Evolutionary conservation across 805 yeast species (phyloP).

Genomic region (Ogataea ramenticola): DNA sequence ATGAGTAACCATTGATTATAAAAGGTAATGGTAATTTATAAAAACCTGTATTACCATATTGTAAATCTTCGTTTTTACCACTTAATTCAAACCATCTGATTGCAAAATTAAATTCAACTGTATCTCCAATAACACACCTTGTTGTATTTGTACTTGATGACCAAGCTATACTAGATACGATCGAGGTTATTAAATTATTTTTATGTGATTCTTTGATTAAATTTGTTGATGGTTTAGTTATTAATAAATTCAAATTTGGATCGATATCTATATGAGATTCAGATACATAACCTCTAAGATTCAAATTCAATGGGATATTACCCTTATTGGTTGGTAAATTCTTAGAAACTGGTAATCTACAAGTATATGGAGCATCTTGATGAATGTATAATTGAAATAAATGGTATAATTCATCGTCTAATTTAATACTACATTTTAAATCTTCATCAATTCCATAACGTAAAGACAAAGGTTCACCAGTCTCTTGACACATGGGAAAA

Average conservation of each 20-base stretch:
- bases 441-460: conserved; percentile 45
- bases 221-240: conserved; percentile 22
- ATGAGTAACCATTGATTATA: neutral
- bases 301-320: conserved; percentile 52
- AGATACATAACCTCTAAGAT: conserved; percentile 59
- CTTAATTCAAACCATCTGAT: conserved; percentile 41
- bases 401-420: conserved; percentile 63
- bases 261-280: conserved; percentile 67
- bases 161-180: conserved; percentile 52
- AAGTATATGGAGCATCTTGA: conserved; percentile 70
- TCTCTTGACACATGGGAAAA: conserved; percentile 60
- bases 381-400: conserved; percentile 70
- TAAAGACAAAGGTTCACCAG: conserved; percentile 51
- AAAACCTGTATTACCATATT: conserved; percentile 4
- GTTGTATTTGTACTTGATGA: conserved; percentile 56
- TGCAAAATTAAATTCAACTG: conserved; percentile 47
- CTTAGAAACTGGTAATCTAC: conserved; percentile 48
- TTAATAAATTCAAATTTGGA: conserved; percentile 43
- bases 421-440: conserved; percentile 50
- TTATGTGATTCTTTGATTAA: neutral
- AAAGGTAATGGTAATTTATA: conserved; percentile 5
- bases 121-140: conserved; percentile 60
- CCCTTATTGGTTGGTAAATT: conserved; percentile 38
- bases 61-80: neutral
- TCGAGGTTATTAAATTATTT: conserved; percentile 2